Base-by-base conservation (phyloP, 2,329 filamentous ascomycete genomes). In the Arthroderma uncinatum region DNA sequence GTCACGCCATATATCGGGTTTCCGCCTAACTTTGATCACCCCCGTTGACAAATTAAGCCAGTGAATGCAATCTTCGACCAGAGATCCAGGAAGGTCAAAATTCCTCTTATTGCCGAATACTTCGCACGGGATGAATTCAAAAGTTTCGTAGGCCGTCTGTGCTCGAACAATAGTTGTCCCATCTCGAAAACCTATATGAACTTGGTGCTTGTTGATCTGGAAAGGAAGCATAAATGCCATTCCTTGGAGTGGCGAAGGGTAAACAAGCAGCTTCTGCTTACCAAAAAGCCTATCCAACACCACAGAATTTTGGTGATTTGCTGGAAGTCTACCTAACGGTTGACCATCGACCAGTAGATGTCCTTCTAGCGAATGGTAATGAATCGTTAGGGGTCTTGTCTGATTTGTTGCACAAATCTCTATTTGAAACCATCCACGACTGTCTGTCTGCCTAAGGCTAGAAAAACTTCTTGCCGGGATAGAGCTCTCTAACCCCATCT, bases 41-140 rank as follows among this genome's bases (percentile, higher is more conserved):
- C 62, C 60, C 0, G 55, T 62, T 0, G 61, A 44, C 0, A 65
- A 2, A 21, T 76, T 61, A 47, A 77, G 72, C 79, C 79, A 82
- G 57, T 81, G 78, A 0, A 71, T 66, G 55, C 70, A 74, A 0
- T 72, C 60, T 1, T 73, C 47, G 1, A 76, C 61, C 5, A 81
- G 74, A 0, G 60, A 48, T 0, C 59, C 56, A 10, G 71, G 72
- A 6, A 74, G 62, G 28, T 60, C 58, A 50, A 58, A 58, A 14
- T 55, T 56, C 37, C 30, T 36, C 12, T 66, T 62, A 9, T 53
- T 59, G 2, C 37, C 16, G 5, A 74, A 64, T 21, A 65, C 54
- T n/a, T 62, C 61, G 6, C 61, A 58, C 0, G 70, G 66, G 12
- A 75, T 58, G 23, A 70, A 64, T 54, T 74, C 68, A 52, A 64